phyloP scores from a whole-genome alignment of 371 early-diverging fungal genomes.

The Circinella umbellata region DNA sequence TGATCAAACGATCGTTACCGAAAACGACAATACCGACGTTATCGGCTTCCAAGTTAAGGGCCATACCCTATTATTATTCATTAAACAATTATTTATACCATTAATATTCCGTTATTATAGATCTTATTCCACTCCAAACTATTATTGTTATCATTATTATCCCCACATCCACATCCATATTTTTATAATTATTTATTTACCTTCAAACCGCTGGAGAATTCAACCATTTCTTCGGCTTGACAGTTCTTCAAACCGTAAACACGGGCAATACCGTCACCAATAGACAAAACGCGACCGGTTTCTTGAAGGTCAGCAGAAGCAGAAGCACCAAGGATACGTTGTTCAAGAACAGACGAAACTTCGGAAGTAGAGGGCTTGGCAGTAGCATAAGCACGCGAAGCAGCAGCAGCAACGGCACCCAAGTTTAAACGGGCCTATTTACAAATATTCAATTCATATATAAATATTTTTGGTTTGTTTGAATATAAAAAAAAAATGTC shows the following conservation, averaged over 20 bases:
- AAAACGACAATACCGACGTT: constrained; percentile 99
- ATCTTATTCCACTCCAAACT: too few species aligned
- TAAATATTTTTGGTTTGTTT: neutral
- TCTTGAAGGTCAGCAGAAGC: constrained; percentile 86
- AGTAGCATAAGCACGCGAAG: constrained; percentile 46
- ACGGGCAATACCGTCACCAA: constrained; percentile 99
- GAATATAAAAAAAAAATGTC: constrained; percentile 11
- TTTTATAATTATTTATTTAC: constrained; percentile 34
- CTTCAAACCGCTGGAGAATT: constrained; percentile 95
- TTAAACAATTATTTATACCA: too few species aligned
- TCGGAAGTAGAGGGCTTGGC: constrained; percentile 77
- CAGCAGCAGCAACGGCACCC: constrained; percentile 57
- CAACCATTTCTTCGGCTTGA: constrained; percentile 99
- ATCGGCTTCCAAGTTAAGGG: constrained; percentile 97
- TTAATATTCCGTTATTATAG: too few species aligned
- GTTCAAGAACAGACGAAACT: constrained; percentile 89
- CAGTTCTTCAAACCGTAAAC: constrained; percentile 94
- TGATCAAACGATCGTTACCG: constrained; percentile 93
- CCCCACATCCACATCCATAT: neutral
- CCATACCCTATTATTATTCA: constrained; percentile 80
- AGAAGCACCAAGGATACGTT: constrained; percentile 86
- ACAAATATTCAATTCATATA: neutral
- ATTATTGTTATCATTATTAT: neutral
- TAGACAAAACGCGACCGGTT: constrained; percentile 96
- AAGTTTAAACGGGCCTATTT: constrained; percentile 62